Conservation (phyloP, 805 yeast species). For the Sungouiella thailandica region DNA sequence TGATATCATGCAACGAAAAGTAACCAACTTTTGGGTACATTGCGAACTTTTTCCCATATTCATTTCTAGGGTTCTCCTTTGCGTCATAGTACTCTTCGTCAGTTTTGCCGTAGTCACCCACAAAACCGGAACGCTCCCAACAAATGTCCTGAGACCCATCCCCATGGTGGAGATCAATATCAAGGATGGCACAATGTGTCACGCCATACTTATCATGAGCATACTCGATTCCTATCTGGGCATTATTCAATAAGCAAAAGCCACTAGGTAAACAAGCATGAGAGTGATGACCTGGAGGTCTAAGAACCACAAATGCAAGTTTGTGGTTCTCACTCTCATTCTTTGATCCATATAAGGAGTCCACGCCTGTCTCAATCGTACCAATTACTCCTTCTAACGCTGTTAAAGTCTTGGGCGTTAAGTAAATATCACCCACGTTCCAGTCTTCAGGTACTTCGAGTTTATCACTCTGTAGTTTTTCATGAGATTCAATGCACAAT, state of each 20-base stretch:
- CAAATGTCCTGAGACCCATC: conserved; percentile 86
- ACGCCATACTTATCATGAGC: conserved; percentile 59
- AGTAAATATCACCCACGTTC: conserved; percentile 80
- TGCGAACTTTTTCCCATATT: conserved; percentile 42
- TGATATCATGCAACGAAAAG: conserved; percentile 79
- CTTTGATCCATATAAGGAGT: conserved; percentile 29
- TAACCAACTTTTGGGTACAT: conserved; percentile 66
- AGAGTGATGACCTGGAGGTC: conserved; percentile 88
- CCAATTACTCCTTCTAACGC: conserved; percentile 79
- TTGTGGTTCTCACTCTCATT: conserved; percentile 24
- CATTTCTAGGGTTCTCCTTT: conserved; percentile 35
- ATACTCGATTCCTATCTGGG: conserved; percentile 75
- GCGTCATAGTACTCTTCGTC: conserved; percentile 39
- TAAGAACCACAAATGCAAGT: conserved; percentile 58
- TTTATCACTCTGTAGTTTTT: conserved; percentile 46
- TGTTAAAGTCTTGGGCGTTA: conserved; percentile 57
- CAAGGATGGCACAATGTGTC: conserved; percentile 77
- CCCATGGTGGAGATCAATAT: conserved; percentile 84
- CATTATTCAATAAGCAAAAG: conserved; percentile 76
- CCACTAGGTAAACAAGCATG: conserved; percentile 84
- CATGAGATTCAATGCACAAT: conserved; percentile 55
- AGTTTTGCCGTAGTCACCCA: conserved; percentile 43
- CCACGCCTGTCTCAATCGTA: conserved; percentile 68
- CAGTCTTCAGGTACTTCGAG: conserved; percentile 77
- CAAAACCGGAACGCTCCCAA: conserved; percentile 69